Conservation (phyloP, 805 yeast species). For the Yamadazyma scolyti region DNA sequence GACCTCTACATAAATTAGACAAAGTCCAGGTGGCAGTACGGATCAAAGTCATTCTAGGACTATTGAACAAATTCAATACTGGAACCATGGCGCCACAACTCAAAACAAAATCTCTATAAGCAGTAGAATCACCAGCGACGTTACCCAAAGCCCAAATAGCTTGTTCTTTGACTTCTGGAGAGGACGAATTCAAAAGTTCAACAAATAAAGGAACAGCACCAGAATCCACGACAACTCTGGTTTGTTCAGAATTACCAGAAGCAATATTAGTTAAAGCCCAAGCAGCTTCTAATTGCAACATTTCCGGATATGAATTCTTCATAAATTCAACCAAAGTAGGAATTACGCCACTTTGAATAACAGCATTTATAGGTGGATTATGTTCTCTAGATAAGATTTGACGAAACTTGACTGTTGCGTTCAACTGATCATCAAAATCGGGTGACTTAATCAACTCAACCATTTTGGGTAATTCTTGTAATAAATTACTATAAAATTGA, state of each 20-base stretch:
- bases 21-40: constrained; percentile 98
- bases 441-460: constrained; percentile 72
- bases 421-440: constrained; percentile 75
- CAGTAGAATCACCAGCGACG: constrained; percentile 95
- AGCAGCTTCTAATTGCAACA: constrained; percentile 95
- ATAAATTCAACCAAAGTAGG: constrained; percentile 86
- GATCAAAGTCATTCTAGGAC: constrained; percentile 82
- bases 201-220: constrained; percentile 95
- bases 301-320: constrained; percentile 68
- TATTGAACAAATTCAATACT: constrained; percentile 70
- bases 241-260: constrained; percentile 87
- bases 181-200: constrained; percentile 70
- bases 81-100: constrained; percentile 86
- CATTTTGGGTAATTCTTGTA: constrained; percentile 77
- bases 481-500: constrained; percentile 38
- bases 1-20: constrained; percentile 94
- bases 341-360: constrained; percentile 89
- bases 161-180: constrained; percentile 93
- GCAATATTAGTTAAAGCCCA: constrained; percentile 99
- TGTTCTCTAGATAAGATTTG: constrained; percentile 90
- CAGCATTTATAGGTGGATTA: constrained; percentile 93
- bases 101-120: constrained; percentile 85
- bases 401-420: constrained; percentile 89
- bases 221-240: constrained; percentile 83
- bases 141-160: constrained; percentile 99